phyloP scores from a whole-genome alignment of 2,329 filamentous ascomycete species.

The Trichoderma polysporum region DNA sequence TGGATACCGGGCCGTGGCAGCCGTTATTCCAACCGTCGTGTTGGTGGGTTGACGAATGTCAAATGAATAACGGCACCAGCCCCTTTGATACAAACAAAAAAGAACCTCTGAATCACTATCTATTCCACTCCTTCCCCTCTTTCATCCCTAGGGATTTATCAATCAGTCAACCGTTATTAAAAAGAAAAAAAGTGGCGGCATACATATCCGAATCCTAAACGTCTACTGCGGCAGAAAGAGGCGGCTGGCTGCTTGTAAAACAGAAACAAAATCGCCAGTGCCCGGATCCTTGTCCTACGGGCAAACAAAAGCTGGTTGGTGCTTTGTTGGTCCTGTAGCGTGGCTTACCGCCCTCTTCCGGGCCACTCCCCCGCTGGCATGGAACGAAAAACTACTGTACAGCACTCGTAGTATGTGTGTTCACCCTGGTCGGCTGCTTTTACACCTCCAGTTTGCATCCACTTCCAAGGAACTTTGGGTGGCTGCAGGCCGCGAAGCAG shows the following conservation, averaged over 20 bases:
- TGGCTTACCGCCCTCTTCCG: constrained; percentile 16
- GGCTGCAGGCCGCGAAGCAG: constrained; percentile 4
- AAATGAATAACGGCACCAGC: not conserved
- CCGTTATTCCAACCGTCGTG: not conserved
- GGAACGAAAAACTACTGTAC: not conserved
- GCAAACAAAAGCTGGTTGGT: constrained; percentile 21
- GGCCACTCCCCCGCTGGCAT: constrained; percentile 17
- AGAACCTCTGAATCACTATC: not conserved
- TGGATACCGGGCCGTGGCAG: not conserved
- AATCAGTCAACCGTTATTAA: not conserved
- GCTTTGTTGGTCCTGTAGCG: constrained; percentile 13
- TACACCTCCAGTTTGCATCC: not conserved
- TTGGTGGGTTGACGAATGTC: not conserved
- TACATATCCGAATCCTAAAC: not conserved
- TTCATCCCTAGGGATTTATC: not conserved
- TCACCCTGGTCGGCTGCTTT: not conserved
- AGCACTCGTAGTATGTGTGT: too few relatives aligned
- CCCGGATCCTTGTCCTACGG: constrained; percentile 9
- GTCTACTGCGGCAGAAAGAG: constrained; percentile 4
- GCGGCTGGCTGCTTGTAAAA: constrained; percentile 3
- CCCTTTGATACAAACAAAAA: not conserved
- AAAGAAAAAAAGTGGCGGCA: not conserved
- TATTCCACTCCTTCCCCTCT: not conserved
- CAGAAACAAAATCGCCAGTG: not conserved
- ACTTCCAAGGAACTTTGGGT: not conserved